Conservation (phyloP, 768 basidiomycete genomes). For the Tricholoma furcatifolium region DNA sequence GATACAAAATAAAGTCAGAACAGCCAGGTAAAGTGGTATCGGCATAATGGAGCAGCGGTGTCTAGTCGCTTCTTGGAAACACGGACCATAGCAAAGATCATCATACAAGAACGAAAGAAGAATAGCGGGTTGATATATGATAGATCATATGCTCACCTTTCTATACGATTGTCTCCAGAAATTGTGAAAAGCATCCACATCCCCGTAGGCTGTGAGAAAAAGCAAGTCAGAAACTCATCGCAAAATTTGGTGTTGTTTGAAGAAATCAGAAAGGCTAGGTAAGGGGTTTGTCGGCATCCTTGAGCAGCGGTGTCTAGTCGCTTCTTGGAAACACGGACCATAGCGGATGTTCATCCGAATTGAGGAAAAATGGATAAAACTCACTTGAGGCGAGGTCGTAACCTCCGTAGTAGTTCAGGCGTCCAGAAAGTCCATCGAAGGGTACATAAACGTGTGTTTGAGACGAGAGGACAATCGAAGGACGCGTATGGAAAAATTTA, state of each 20-base stretch:
- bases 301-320: constrained; percentile 81
- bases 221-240: constrained; percentile 10
- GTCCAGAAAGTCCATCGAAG: too few species aligned
- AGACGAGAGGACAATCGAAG: neutral
- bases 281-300: constrained; percentile 63
- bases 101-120: too few species aligned
- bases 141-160: constrained; percentile 7
- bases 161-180: neutral
- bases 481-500: constrained; percentile 7
- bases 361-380: neutral
- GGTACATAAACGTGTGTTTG: too few species aligned
- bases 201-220: neutral
- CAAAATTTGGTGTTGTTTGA: constrained; percentile 63
- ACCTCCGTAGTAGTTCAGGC: neutral
- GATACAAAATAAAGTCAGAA: constrained; percentile 44
- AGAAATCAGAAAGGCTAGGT: constrained; percentile 82
- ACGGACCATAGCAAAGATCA: constrained; percentile 87
- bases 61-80: constrained; percentile 92
- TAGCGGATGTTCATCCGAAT: constrained; percentile 72
- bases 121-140: too few species aligned
- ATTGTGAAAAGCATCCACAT: neutral
- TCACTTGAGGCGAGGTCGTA: constrained; percentile 3
- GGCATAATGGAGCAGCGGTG: constrained; percentile 73
- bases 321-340: constrained; percentile 96
- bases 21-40: constrained; percentile 65